Percentiles rank a stretch among this genome's conserved stretches.
Conservation (phyloP, 129 eudicot genomes). For the Glebionis coronaria region DNA sequence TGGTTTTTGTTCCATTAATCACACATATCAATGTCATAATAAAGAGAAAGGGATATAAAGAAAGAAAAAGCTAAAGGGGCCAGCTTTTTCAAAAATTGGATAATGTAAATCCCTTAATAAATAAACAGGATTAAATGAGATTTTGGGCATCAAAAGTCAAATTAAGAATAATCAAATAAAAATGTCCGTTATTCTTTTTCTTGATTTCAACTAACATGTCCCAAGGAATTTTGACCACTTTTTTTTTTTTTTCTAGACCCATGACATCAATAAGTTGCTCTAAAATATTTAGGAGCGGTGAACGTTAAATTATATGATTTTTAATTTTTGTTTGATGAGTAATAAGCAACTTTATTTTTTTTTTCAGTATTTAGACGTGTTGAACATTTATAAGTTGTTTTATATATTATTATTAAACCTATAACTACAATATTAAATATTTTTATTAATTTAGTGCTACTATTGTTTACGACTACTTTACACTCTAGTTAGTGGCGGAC, state of each 20-base stretch:
- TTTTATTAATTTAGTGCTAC: too few species aligned
- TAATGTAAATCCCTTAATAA: slow-evolving; percentile 25
- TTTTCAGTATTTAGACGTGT: too few species aligned
- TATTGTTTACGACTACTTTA: too few species aligned
- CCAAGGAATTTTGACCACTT: slow-evolving; percentile 13
- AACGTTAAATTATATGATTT: too few species aligned
- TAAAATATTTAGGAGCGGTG: too few species aligned
- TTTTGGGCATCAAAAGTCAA: slow-evolving; percentile 29
- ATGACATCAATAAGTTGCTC: too few species aligned
- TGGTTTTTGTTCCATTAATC: neutral
- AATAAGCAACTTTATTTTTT: too few species aligned
- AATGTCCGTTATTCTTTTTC: slow-evolving; percentile 1
- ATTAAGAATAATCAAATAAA: slow-evolving; percentile 17
- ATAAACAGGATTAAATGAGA: neutral
- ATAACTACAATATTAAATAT: too few species aligned
- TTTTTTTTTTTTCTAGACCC: neutral
- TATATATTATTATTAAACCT: too few species aligned
- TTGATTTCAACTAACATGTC: slow-evolving; percentile 29
- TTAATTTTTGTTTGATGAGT: too few species aligned
- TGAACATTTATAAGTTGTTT: too few species aligned
- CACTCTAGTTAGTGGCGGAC: too few species aligned
- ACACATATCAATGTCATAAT: slow-evolving; percentile 20
- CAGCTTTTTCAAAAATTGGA: slow-evolving; percentile 34
- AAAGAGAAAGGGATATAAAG: slow-evolving; percentile 21
- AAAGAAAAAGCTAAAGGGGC: slow-evolving; percentile 24